Conservation (phyloP, 441 rosid species). For the Theobroma grandiflorum region DNA sequence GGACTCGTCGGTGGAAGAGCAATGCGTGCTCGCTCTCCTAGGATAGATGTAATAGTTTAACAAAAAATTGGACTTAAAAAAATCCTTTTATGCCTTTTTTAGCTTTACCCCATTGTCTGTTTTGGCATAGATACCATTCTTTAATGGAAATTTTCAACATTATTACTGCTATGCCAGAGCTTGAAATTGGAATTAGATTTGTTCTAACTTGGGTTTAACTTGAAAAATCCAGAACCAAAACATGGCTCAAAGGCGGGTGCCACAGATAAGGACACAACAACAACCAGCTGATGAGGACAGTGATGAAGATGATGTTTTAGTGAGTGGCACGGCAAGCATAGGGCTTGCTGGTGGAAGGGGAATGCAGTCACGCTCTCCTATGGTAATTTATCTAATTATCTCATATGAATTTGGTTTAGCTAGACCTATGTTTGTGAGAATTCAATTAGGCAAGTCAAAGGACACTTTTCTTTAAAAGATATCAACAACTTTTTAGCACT, state of each 20-base stretch:
- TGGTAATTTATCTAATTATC: constrained; percentile 42
- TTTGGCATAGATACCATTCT: background rate
- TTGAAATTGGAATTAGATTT: background rate
- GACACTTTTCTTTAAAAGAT: background rate
- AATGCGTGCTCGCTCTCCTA: constrained; percentile 60
- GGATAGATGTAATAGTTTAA: background rate
- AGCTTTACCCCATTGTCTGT: background rate
- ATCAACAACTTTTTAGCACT: too few species aligned
- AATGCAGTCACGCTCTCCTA: constrained; percentile 50
- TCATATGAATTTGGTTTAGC: background rate
- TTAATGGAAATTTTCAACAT: background rate
- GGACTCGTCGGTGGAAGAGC: constrained; percentile 77
- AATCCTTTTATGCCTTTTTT: background rate
- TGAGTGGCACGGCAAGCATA: constrained; percentile 44
- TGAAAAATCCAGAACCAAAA: constrained; percentile 41
- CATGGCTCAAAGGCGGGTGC: constrained; percentile 43
- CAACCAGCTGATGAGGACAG: constrained; percentile 40
- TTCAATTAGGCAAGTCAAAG: background rate
- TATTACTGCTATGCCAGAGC: background rate
- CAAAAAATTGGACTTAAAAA: background rate
- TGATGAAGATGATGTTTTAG: constrained; percentile 45
- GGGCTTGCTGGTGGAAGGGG: constrained; percentile 59
- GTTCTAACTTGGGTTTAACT: background rate
- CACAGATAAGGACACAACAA: constrained; percentile 29
- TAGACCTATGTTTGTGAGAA: background rate